Percentiles rank a stretch among this genome's conserved stretches.
These are phyloP conservation scores for Heritiera littoralis DNA, from an alignment of 345 rosid species.

Conservation along the genomic window DNA sequence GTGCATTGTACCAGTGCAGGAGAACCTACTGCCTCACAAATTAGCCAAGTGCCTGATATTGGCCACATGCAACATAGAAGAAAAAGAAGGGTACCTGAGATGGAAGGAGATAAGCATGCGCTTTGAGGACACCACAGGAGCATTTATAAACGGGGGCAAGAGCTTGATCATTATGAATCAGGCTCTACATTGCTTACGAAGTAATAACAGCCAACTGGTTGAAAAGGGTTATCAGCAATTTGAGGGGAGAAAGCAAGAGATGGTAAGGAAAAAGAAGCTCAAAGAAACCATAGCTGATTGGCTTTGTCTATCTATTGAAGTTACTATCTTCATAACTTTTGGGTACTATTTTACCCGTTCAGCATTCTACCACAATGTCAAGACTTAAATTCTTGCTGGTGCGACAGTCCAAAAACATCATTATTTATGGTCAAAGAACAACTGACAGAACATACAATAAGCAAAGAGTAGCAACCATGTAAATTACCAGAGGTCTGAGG, in stretches of 20 bases:
- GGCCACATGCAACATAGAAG: conserved; percentile 27
- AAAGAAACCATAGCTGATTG: conserved; percentile 28
- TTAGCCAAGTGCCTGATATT: conserved; percentile 29
- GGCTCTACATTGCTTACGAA: conserved; percentile 30
- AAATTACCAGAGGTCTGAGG: background rate
- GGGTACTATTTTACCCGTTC: conserved; percentile 7
- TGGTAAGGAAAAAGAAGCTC: conserved; percentile 13
- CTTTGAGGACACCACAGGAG: conserved; percentile 34
- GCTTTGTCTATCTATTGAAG: conserved; percentile 25
- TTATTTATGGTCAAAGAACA: background rate
- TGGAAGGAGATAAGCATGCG: conserved; percentile 32
- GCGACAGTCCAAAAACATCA: background rate
- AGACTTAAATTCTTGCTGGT: background rate
- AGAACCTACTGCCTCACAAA: conserved; percentile 21
- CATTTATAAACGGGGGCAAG: conserved; percentile 20
- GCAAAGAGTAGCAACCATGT: background rate
- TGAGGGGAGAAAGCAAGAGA: conserved; percentile 28
- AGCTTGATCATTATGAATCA: conserved; percentile 33
- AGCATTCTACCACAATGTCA: background rate
- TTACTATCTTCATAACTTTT: conserved; percentile 14
- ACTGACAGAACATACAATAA: background rate
- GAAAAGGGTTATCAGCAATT: conserved; percentile 20
- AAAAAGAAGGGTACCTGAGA: background rate
- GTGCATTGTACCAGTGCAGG: conserved; percentile 33
- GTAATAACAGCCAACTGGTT: conserved; percentile 17